These are phyloP conservation scores for Pisolithus orientalis DNA, from an alignment of 768 basidiomycete genomes.

Conservation along the genomic window DNA sequence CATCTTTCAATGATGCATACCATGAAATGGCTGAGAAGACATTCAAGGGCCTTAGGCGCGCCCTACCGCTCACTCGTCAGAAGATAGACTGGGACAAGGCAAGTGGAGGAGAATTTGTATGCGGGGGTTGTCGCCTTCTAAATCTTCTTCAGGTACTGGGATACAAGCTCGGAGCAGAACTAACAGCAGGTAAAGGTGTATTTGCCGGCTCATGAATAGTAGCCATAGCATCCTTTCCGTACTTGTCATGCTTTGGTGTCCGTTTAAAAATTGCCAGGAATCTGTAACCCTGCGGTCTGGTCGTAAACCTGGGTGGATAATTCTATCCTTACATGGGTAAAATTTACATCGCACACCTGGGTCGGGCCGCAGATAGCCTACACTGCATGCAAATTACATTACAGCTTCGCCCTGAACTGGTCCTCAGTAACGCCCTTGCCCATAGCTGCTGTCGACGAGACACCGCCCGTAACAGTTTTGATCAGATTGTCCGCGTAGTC, in stretches of 20 bases:
- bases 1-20: slow-evolving; percentile 74
- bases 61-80: slow-evolving; percentile 85
- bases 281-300: background rate
- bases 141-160: slow-evolving; percentile 37
- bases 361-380: background rate
- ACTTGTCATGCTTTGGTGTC: background rate
- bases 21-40: slow-evolving; percentile 89
- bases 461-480: slow-evolving; percentile 95
- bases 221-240: background rate
- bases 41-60: slow-evolving; percentile 86
- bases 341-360: slow-evolving; percentile 1
- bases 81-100: slow-evolving; percentile 98
- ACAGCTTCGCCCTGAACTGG: slow-evolving; percentile 62
- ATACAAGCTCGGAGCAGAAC: slow-evolving; percentile 72
- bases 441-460: slow-evolving; percentile 99
- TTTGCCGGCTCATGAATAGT: slow-evolving; percentile 30
- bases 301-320: background rate
- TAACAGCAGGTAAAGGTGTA: slow-evolving; percentile 58
- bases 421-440: slow-evolving; percentile 91
- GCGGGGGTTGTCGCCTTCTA: background rate
- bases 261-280: background rate
- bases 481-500: slow-evolving; percentile 88
- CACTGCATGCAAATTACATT: slow-evolving; percentile 5
- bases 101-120: slow-evolving; percentile 5
- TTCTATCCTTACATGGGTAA: background rate